phyloP scores from a whole-genome alignment of 345 rosid species.

The Mallotus nudiflorus region DNA sequence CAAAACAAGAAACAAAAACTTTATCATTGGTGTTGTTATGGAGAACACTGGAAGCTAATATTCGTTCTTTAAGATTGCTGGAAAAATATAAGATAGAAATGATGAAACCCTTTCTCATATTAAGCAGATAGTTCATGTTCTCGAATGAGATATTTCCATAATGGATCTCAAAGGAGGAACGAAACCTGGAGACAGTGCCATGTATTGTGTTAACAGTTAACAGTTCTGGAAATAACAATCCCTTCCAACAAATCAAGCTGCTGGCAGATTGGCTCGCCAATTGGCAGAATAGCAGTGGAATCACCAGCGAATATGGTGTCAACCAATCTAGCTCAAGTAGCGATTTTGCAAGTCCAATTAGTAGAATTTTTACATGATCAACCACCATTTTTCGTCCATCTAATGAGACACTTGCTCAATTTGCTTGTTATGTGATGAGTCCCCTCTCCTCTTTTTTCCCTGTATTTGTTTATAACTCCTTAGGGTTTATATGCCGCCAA shows the following conservation, averaged over 20 bases:
- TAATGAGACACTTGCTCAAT: neutral
- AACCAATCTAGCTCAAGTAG: constrained; percentile 26
- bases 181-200: constrained; percentile 9
- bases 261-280: no score
- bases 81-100: neutral
- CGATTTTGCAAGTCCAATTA: neutral
- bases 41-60: neutral
- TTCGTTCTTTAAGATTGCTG: neutral
- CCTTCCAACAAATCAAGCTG: no score
- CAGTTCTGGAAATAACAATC: no score
- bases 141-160: constrained; percentile 19
- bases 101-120: neutral
- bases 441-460: neutral
- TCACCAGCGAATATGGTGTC: constrained; percentile 24
- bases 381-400: neutral
- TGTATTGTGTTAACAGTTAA: no score
- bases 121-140: constrained; percentile 18
- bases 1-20: no score
- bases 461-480: neutral
- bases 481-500: neutral
- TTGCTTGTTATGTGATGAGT: neutral
- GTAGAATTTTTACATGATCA: no score
- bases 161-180: constrained; percentile 18
- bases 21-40: no score
- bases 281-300: constrained; percentile 20